Evolutionary conservation across 2,329 filamentous ascomycete genomes (phyloP).

Genomic region (Ophiosphaerella korrae): DNA sequence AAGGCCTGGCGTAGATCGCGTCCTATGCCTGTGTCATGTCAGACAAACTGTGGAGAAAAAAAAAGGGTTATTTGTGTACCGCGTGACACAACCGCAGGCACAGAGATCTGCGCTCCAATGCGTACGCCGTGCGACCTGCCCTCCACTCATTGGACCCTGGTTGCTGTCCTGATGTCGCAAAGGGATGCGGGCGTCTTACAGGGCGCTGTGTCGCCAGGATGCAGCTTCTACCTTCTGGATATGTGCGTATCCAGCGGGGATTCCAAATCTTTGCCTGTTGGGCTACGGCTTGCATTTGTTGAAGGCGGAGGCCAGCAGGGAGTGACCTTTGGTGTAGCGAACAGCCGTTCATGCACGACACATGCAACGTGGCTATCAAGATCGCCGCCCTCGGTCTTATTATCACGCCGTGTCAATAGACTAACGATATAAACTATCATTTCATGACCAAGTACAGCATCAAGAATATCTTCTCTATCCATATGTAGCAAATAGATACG

Average conservation of each 20-base stretch:
- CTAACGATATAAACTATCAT: background rate
- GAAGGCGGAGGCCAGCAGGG: background rate
- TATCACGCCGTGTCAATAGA: too few relatives aligned
- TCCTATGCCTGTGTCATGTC: constrained; percentile 7
- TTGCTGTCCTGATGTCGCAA: too few relatives aligned
- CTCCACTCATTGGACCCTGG: too few relatives aligned
- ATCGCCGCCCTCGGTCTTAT: constrained; percentile 16
- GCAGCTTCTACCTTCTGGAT: too few relatives aligned
- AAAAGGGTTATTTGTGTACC: background rate
- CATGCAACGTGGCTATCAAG: constrained; percentile 14
- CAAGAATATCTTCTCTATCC: background rate
- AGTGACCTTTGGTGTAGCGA: background rate
- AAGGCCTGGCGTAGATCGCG: background rate
- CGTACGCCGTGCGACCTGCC: too few relatives aligned
- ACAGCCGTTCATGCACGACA: constrained; percentile 16
- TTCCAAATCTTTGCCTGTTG: too few relatives aligned
- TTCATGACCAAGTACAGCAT: constrained; percentile 1
- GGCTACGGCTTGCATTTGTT: background rate
- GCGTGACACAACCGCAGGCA: constrained; percentile 4
- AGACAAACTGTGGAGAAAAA: too few relatives aligned
- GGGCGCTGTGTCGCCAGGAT: too few relatives aligned
- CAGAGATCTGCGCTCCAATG: constrained; percentile 3
- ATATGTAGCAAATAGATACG: constrained; percentile 2
- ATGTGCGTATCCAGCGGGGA: too few relatives aligned
- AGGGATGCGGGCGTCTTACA: too few relatives aligned